Evolutionary conservation across 805 yeast genomes (phyloP), one percentile per base, ranked within the genome.

Genomic region (Candida argentea): DNA sequence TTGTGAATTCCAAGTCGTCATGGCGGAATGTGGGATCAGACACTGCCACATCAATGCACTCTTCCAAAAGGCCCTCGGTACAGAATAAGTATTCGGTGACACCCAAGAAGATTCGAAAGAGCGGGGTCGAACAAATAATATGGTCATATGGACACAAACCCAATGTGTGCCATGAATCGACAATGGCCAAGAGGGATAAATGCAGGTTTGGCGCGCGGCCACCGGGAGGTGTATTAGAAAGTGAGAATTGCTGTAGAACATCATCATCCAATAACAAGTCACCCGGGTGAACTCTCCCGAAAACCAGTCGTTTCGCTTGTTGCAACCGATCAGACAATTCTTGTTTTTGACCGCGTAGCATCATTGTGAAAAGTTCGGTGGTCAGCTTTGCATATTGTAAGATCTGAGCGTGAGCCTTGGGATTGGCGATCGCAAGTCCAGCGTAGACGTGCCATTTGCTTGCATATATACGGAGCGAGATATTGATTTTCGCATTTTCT

Each of bases 381-480:
- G 80, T 79, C 1, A 94, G 81, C 20, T 71, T 69, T 2, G 97
- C 80, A 50, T 89, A 91, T 50, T 87, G 96, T 39, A 82, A 64
- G 12, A 93, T 79, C 54, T 91, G 97, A 22, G 69, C 72, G 46
- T 89, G 96, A 1, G 97, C 96, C 24, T 87, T 73, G 2, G 95
- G 96, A 45, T 91, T 91, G 2, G 95, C 81, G 40, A 91, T 89
- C 6, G 97, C 96, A 43, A 91, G 63, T 0, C 98, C 98, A 4
- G 97, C 97, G 48, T 91, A 91, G 17, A 91, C 97, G 51, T 91
- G 98, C 94, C 95, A 91, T 55, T 87, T 86, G 55, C 87, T 91
- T 11, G 94, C 76, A 52, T 67, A 91, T 28, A 91, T 91, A 37
- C 98, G 65, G 48, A 91, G 57, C 1, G 97, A 81, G 18, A 91